Evolutionary conservation across 441 rosid species (phyloP).

Genomic region (Populus tomentosa): DNA sequence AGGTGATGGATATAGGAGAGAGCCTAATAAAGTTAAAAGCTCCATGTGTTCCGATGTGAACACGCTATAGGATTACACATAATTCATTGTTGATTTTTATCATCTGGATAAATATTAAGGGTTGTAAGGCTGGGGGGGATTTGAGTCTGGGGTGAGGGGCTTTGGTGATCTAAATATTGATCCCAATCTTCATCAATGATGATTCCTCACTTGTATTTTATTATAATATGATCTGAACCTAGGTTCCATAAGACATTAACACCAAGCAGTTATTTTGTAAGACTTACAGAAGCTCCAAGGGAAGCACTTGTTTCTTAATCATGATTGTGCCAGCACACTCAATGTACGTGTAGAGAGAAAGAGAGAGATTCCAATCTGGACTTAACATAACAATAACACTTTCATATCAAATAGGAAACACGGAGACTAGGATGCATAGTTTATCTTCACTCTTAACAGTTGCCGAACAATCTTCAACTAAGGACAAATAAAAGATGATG

Average conservation of each 20-base stretch:
- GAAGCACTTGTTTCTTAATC: neutral
- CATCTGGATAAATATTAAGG: neutral
- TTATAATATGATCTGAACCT: neutral
- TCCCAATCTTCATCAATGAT: neutral
- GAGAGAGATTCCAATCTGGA: neutral
- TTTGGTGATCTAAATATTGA: neutral
- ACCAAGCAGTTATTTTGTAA: neutral
- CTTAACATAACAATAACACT: too few relatives aligned
- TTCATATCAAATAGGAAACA: too few relatives aligned
- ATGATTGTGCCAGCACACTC: neutral
- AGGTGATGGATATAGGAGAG: neutral
- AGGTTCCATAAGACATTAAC: neutral
- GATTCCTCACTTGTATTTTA: neutral
- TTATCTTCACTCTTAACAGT: neutral
- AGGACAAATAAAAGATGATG: neutral
- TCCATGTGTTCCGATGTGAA: neutral
- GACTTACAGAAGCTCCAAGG: neutral
- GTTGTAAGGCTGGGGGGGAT: neutral
- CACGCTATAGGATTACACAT: neutral
- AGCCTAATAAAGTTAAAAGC: neutral
- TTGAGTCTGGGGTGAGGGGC: neutral
- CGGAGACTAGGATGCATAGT: too few relatives aligned
- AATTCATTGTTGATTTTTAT: neutral
- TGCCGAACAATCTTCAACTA: neutral
- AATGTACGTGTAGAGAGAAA: neutral